A percentile compares a stretch with the other conserved stretches of the same genome.
Evolutionary conservation across 441 rosid species (phyloP).

Genomic region (Lagerstroemia fauriei): DNA sequence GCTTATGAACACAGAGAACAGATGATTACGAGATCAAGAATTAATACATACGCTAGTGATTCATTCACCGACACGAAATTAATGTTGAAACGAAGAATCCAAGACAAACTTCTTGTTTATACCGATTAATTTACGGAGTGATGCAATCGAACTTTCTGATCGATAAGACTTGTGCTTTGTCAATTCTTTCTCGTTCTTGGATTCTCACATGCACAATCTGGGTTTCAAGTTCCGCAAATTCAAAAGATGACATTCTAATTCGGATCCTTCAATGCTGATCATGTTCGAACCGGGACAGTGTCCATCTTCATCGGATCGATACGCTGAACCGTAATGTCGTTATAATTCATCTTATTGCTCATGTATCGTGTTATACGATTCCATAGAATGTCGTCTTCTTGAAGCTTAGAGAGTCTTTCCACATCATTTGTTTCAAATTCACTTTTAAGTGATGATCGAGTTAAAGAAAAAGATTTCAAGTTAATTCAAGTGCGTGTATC

Average conservation of each 20-base stretch:
- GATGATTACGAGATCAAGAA: background rate
- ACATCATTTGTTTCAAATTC: background rate
- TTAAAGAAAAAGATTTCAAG: conserved; percentile 27
- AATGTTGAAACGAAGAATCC: background rate
- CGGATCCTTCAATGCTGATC: background rate
- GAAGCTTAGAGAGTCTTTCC: background rate
- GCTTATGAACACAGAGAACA: background rate
- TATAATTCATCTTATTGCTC: background rate
- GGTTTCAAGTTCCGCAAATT: background rate
- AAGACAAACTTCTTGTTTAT: background rate
- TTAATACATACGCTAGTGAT: background rate
- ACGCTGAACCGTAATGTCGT: background rate
- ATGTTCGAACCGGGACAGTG: background rate
- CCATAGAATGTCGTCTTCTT: background rate
- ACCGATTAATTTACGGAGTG: background rate
- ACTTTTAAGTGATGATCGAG: background rate
- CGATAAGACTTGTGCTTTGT: background rate
- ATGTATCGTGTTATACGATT: background rate
- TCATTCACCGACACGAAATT: background rate
- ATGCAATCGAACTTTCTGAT: background rate
- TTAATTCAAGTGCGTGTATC: conserved; percentile 13
- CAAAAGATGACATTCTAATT: background rate
- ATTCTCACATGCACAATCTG: background rate
- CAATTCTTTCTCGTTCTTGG: background rate
- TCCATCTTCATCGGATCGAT: background rate